Evolutionary conservation across 1,284 basidiomycete genomes (phyloP), one percentile per base, ranked within the genome.

Genomic region (Cystobasidium sp.): DNA sequence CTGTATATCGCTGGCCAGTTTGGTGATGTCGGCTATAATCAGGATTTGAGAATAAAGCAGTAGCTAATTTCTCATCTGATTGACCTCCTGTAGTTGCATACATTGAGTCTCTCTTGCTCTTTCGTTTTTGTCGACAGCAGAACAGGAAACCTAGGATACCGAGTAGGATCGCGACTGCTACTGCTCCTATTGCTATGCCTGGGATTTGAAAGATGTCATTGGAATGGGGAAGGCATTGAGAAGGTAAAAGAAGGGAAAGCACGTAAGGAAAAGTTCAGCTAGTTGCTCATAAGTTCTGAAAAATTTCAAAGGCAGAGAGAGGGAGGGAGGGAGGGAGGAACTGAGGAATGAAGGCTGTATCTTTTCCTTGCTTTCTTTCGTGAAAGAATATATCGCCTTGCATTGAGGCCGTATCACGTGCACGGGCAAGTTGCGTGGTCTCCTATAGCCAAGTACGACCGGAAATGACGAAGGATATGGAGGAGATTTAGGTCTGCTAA

Each of bases 121-220:
- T 61, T n/a, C 59, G 31, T 31, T 31, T 39, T 53, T 61, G 44
- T 20, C 66, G 52, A 44, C 66, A 59, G 61, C 56, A 61, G 59
- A 59, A 71, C 18, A 71, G 31, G 49, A 64, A 59, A 20, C 43
- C 59, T 49, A 55, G 47, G 14, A 71, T 53, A 5, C 49, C 69
- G 14, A 64, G 46, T 18, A 71, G 20, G 16, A 71, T 8, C 22
- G 59, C 61, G 1, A 61, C 61, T 41, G 69, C 69, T 22, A 71
- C 41, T 43, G 58, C 69, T 7, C 69, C 69, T 16, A 71, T 61
- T 41, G 61, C 69, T 10, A 71, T 71, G 59, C 69, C 69, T 71
- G 61, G 39, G 37, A 18, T 44, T 20, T 16, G 10, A 46, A 3
- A 10, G 7, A 68, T 20, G 6, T 24, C 44, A 6, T 12, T 41